A percentile compares a stretch with the other conserved stretches of the same genome.
These are phyloP conservation scores for Fraxinus cuspidata DNA, from an alignment of 257 asterid species.

Conservation along the genomic window DNA sequence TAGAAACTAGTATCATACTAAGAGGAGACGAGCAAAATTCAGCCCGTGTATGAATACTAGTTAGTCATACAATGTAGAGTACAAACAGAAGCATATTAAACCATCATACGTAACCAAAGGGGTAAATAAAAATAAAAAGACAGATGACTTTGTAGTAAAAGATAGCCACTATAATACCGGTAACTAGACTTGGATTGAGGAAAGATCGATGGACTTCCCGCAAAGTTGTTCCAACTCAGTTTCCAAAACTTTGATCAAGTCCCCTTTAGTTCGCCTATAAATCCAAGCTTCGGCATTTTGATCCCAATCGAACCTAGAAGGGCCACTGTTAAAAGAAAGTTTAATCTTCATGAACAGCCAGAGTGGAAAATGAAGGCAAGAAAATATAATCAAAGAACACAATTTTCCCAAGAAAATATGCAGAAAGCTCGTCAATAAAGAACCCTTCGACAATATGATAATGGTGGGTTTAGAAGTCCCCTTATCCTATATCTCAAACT, in stretches of 20 bases:
- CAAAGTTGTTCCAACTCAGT: conserved; percentile 71
- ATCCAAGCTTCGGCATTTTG: conserved; percentile 62
- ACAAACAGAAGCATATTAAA: too few species aligned
- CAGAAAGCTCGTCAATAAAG: not conserved
- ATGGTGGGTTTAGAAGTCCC: not conserved
- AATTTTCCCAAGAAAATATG: not conserved
- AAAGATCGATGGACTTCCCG: conserved; percentile 52
- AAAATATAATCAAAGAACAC: not conserved
- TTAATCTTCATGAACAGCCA: conserved; percentile 14
- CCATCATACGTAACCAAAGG: too few species aligned
- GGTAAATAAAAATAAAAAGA: too few species aligned
- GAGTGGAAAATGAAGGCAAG: too few species aligned
- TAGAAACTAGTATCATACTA: too few species aligned
- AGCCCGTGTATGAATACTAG: too few species aligned
- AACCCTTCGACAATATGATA: not conserved
- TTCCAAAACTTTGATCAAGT: conserved; percentile 51
- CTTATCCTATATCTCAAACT: not conserved
- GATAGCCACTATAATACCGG: too few species aligned
- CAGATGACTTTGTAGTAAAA: too few species aligned
- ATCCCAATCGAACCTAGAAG: conserved; percentile 93
- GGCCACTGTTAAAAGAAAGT: conserved; percentile 62
- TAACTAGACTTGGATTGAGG: conserved; percentile 15
- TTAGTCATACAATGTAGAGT: too few species aligned
- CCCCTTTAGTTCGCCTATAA: conserved; percentile 64
- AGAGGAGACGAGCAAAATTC: too few species aligned